These are phyloP conservation scores for Rhizopogon sp. DNA, from an alignment of 768 basidiomycete genomes.

Conservation along the genomic window DNA sequence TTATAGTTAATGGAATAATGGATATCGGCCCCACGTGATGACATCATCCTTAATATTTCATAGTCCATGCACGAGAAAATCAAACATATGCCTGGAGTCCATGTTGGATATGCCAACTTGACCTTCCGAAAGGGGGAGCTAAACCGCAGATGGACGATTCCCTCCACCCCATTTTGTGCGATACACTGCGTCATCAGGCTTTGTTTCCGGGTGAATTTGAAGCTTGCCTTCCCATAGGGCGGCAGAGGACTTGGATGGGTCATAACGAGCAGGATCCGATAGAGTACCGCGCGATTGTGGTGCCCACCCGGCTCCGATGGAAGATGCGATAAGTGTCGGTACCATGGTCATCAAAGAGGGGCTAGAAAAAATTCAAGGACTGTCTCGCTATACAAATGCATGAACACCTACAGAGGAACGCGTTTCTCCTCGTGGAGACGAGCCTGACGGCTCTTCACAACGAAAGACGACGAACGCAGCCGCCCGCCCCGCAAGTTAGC, in stretches of 20 bases:
- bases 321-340: constrained; percentile 67
- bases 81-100: background rate
- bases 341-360: constrained; percentile 75
- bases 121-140: background rate
- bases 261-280: constrained; percentile 69
- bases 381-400: constrained; percentile 10
- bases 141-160: constrained; percentile 10
- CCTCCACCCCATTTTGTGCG: constrained; percentile 25
- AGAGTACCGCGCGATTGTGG: constrained; percentile 53
- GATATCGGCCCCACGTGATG: background rate
- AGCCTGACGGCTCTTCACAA: constrained; percentile 72
- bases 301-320: constrained; percentile 63
- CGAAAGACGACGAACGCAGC: constrained; percentile 78
- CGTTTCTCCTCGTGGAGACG: constrained; percentile 45
- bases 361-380: constrained; percentile 35
- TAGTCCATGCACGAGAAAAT: background rate
- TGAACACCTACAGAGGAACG: constrained; percentile 42
- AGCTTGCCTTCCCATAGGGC: constrained; percentile 83
- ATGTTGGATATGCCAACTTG: too few relatives aligned
- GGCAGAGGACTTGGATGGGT: constrained; percentile 78
- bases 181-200: constrained; percentile 52
- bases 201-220: constrained; percentile 85
- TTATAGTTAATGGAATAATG: constrained; percentile 1
- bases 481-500: constrained; percentile 85
- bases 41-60: background rate